These are phyloP conservation scores for Phylloporus gajari DNA, from an alignment of 1,284 basidiomycete species.

Conservation along the genomic window DNA sequence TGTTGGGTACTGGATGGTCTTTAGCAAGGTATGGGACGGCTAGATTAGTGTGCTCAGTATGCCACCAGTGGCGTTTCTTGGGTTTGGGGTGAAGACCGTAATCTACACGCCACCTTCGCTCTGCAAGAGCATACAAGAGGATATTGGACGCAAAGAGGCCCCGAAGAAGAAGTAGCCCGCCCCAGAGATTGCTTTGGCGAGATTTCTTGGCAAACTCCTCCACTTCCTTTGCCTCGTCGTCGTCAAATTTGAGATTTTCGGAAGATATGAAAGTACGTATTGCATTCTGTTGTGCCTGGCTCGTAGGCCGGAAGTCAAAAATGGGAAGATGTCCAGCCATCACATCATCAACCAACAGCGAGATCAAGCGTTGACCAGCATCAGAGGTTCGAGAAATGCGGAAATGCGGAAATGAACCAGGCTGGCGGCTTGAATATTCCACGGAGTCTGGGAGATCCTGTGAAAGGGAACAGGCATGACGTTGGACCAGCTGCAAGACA, in stretches of 20 bases:
- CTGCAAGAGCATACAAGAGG: slow-evolving; percentile 51
- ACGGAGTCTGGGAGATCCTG: slow-evolving; percentile 19
- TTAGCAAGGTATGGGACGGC: slow-evolving; percentile 64
- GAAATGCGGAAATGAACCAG: slow-evolving; percentile 46
- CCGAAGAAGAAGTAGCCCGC: slow-evolving; percentile 51
- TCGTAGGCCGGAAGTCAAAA: slow-evolving; percentile 16
- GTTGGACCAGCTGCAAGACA: slow-evolving; percentile 41
- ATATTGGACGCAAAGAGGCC: slow-evolving; percentile 56
- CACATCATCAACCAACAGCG: slow-evolving; percentile 37
- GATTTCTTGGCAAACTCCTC: slow-evolving; percentile 22
- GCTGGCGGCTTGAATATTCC: not conserved
- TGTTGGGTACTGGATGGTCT: slow-evolving; percentile 56
- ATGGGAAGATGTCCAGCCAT: slow-evolving; percentile 41
- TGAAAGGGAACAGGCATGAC: slow-evolving; percentile 15
- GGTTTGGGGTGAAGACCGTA: slow-evolving; percentile 49
- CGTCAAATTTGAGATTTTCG: slow-evolving; percentile 19
- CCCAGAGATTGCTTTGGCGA: slow-evolving; percentile 34
- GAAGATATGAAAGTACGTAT: slow-evolving; percentile 35
- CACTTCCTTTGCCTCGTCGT: slow-evolving; percentile 29
- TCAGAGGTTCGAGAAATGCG: slow-evolving; percentile 42
- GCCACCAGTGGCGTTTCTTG: slow-evolving; percentile 35
- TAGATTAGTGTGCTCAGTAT: no score
- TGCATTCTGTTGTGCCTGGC: slow-evolving; percentile 18
- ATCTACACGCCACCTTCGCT: slow-evolving; percentile 63
- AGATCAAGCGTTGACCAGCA: slow-evolving; percentile 37